These are phyloP conservation scores for Tarenaya hassleriana DNA, from an alignment of 345 rosid genomes.

Conservation along the genomic window DNA sequence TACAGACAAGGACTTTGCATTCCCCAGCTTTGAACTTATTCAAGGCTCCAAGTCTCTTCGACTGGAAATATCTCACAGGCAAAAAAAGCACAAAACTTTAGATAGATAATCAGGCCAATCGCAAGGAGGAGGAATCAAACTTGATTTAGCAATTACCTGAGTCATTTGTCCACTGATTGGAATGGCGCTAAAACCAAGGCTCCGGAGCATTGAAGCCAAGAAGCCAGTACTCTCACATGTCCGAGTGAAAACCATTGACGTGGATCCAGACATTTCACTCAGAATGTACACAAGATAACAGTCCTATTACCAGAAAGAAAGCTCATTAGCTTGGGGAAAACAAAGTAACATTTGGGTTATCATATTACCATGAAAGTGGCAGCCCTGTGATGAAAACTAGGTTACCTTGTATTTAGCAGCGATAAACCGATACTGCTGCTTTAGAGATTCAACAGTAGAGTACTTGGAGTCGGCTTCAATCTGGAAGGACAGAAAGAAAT, in stretches of 20 bases:
- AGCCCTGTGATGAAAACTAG: neutral
- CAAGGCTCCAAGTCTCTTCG: conserved; percentile 92
- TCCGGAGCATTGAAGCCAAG: conserved; percentile 71
- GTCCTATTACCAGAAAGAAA: conserved; percentile 47
- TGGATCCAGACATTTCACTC: conserved; percentile 60
- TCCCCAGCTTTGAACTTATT: conserved; percentile 92
- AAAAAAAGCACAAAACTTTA: neutral
- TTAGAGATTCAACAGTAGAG: conserved; percentile 86
- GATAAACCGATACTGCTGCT: conserved; percentile 70
- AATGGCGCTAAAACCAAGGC: conserved; percentile 83
- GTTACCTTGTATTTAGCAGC: conserved; percentile 84
- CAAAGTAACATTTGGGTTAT: no score
- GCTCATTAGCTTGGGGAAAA: no score
- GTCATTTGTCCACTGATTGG: conserved; percentile 97
- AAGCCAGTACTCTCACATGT: conserved; percentile 82
- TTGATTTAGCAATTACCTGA: conserved; percentile 43
- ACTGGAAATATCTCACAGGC: conserved; percentile 31
- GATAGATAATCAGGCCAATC: neutral
- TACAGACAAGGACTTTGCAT: conserved; percentile 85
- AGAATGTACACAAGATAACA: conserved; percentile 85
- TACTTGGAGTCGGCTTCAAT: conserved; percentile 92
- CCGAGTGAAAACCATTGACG: conserved; percentile 90
- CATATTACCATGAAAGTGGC: neutral
- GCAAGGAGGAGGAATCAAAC: neutral
- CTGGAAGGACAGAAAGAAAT: conserved; percentile 31